Percentiles rank a stretch among this genome's conserved stretches.
These are phyloP conservation scores for Ogataea ganodermae DNA, from an alignment of 805 yeast species.

Conservation along the genomic window DNA sequence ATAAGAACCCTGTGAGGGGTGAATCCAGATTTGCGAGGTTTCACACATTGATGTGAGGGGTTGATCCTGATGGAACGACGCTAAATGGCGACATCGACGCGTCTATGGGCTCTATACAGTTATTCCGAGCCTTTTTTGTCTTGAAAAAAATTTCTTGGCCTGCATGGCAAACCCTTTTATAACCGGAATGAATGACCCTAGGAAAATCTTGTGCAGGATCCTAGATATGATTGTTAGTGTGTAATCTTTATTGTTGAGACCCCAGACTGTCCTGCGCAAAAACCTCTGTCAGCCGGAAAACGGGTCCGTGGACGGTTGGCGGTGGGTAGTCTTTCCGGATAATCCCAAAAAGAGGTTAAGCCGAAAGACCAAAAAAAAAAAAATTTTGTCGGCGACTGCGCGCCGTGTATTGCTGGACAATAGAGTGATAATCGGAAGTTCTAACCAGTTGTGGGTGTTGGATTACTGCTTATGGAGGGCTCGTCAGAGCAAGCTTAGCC, in stretches of 20 bases:
- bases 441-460: not conserved
- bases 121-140: too few relatives aligned
- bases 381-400: slow-evolving; percentile 3
- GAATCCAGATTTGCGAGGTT: not conserved
- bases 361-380: too few relatives aligned
- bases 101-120: not conserved
- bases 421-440: not conserved
- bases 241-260: not conserved
- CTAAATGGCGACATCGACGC: not conserved
- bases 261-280: slow-evolving; percentile 6
- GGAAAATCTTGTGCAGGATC: not conserved
- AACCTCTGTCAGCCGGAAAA: not conserved
- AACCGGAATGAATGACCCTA: slow-evolving; percentile 7
- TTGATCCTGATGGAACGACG: too few relatives aligned
- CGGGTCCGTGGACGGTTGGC: slow-evolving; percentile 3
- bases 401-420: not conserved
- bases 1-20: not conserved
- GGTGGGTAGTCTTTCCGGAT: not conserved
- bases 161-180: not conserved
- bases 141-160: not conserved
- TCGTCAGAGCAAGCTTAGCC: too few relatives aligned
- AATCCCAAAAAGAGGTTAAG: not conserved
- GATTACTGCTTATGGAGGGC: not conserved
- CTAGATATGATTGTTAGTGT: not conserved
- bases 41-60: too few relatives aligned